Evolutionary conservation across 2,329 filamentous ascomycete species (phyloP).

Genomic region (Didymella arachidicola): DNA sequence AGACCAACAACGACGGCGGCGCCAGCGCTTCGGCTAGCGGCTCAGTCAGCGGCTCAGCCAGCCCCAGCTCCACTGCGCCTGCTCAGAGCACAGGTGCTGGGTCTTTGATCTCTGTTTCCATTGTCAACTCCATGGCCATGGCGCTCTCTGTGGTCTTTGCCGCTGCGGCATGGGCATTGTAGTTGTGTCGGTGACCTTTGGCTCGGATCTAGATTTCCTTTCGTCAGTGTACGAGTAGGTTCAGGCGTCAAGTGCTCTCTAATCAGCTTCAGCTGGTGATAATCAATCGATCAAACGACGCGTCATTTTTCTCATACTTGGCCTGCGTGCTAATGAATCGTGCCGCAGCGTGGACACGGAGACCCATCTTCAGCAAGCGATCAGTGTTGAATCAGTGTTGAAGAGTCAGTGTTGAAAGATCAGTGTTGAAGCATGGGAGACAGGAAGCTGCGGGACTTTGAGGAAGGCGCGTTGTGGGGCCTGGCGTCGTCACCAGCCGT

Average conservation of each 20-base stretch:
- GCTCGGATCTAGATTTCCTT: constrained; percentile 1
- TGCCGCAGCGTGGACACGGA: background rate
- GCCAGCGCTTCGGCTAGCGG: constrained; percentile 11
- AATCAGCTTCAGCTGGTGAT: background rate
- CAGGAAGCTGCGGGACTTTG: background rate
- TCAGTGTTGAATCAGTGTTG: background rate
- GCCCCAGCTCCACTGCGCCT: constrained; percentile 5
- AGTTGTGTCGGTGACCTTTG: constrained; percentile 2
- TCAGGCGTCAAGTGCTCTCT: background rate
- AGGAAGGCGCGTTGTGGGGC: constrained; percentile 20
- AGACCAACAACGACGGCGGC: constrained; percentile 9
- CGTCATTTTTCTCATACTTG: background rate
- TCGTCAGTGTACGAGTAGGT: constrained; percentile 4
- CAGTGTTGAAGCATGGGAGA: background rate
- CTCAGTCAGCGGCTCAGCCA: constrained; percentile 11
- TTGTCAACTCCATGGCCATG: constrained; percentile 36
- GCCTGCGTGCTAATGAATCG: background rate
- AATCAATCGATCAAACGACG: background rate
- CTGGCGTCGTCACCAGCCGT: constrained; percentile 10
- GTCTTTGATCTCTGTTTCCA: constrained; percentile 26
- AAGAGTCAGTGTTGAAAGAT: background rate
- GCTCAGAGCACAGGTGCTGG: constrained; percentile 19
- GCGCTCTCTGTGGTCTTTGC: constrained; percentile 39
- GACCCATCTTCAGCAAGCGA: background rate
- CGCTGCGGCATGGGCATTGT: constrained; percentile 36